A percentile compares a stretch with the other conserved stretches of the same genome.
phyloP scores from a whole-genome alignment of 352 stramenopile genomes.

The Blastocystis sp. region DNA sequence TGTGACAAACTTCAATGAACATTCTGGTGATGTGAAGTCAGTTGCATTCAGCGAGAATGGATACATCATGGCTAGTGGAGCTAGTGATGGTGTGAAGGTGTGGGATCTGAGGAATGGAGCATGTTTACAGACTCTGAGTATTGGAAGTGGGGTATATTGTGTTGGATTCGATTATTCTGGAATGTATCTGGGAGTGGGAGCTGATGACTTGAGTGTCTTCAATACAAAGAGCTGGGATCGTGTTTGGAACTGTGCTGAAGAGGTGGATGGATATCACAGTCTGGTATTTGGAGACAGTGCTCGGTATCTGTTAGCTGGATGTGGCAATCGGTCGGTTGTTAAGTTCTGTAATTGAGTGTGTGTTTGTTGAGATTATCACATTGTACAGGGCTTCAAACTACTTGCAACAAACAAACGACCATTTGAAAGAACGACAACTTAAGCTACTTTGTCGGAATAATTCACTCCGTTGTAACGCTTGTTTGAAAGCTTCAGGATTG shows the following conservation, averaged over 20 bases:
- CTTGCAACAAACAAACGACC: background rate
- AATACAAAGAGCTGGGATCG: constrained; percentile 18
- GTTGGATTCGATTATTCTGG: constrained; percentile 69
- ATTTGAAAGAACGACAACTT: constrained; percentile 37
- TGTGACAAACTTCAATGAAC: constrained; percentile 81
- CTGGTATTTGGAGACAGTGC: constrained; percentile 28
- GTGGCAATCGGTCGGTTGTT: constrained; percentile 18
- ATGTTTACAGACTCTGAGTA: constrained; percentile 73
- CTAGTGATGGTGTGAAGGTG: constrained; percentile 80
- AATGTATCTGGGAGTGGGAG: constrained; percentile 38
- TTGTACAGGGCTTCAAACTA: background rate
- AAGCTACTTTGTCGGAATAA: background rate
- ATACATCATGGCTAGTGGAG: constrained; percentile 84
- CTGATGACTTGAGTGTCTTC: background rate
- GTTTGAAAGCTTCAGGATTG: background rate
- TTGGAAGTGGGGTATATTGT: constrained; percentile 34
- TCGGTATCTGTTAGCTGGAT: constrained; percentile 36
- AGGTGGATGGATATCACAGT: constrained; percentile 16
- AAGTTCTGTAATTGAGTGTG: background rate
- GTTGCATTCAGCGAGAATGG: constrained; percentile 90
- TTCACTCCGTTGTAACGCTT: background rate
- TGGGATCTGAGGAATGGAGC: constrained; percentile 89
- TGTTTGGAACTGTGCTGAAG: background rate
- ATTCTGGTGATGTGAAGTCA: constrained; percentile 75
- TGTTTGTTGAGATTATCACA: constrained; percentile 1